Evolutionary conservation across 2,329 filamentous ascomycete species (phyloP).

Genomic region (Ceratocystiopsis minuta): DNA sequence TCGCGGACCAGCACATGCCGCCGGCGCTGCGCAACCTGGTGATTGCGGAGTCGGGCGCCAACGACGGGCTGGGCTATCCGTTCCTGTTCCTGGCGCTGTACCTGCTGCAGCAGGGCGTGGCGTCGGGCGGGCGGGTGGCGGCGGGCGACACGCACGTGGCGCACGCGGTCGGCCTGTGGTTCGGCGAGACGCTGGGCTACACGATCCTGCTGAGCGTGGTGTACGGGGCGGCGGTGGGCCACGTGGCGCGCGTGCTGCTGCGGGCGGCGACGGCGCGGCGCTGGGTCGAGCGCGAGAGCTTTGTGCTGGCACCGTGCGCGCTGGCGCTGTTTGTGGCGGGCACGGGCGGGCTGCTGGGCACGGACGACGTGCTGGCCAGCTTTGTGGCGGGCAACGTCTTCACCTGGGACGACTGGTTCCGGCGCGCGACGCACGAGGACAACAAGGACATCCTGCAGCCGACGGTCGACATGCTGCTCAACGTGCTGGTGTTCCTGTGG

Average conservation of each 20-base stretch:
- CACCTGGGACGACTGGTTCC: slow-evolving; percentile 90
- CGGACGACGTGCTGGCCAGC: slow-evolving; percentile 77
- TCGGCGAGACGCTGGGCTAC: slow-evolving; percentile 72
- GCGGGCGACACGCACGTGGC: slow-evolving; percentile 29
- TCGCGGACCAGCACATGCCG: slow-evolving; percentile 80
- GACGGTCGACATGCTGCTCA: slow-evolving; percentile 87
- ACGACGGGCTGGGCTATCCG: slow-evolving; percentile 77
- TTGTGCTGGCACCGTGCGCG: slow-evolving; percentile 71
- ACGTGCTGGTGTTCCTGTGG: slow-evolving; percentile 79
- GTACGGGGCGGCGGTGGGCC: slow-evolving; percentile 64
- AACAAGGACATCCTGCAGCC: slow-evolving; percentile 88
- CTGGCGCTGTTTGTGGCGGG: slow-evolving; percentile 75
- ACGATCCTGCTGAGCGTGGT: slow-evolving; percentile 60
- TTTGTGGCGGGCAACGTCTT: slow-evolving; percentile 86
- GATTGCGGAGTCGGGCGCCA: slow-evolving; percentile 68
- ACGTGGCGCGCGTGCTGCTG: slow-evolving; percentile 63
- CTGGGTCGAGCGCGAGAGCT: slow-evolving; percentile 74
- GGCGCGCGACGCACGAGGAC: slow-evolving; percentile 73
- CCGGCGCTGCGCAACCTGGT: slow-evolving; percentile 65
- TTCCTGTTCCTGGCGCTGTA: slow-evolving; percentile 77
- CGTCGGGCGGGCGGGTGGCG: slow-evolving; percentile 18
- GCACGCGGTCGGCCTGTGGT: slow-evolving; percentile 62
- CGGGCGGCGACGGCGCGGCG: slow-evolving; percentile 68
- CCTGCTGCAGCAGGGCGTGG: slow-evolving; percentile 47
- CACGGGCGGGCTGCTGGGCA: slow-evolving; percentile 73